Evolutionary conservation across 768 basidiomycete genomes (phyloP), one percentile per base, ranked within the genome.

Genomic region (Lactarius evosmus): DNA sequence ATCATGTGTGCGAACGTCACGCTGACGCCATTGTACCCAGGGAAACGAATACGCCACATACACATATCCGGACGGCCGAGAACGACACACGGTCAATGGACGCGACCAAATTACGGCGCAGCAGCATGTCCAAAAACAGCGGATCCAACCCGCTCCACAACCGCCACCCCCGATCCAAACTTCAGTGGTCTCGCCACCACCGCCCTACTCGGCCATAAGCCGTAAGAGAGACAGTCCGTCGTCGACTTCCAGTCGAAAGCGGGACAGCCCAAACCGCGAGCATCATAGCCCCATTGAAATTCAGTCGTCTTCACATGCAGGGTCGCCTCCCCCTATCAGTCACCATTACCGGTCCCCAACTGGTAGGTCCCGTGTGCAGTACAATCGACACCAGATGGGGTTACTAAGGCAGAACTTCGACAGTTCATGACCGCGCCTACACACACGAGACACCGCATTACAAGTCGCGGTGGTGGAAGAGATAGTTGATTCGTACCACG

Each of bases 11-110:
- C 59, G 49, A 36, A 36, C 58, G 60, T 33, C 58, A 58, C 46
- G 33, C 36, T 69, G n/a, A 70, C 55, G 36, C 55, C 56, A 60
- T 70, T 49, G 51, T 62, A 61, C 34, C 16, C 65, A 92, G 89
- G 90, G 90, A 3, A 89, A 89, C 67, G 87, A 89, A 69, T 87
- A 91, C 72, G 76, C 88, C 53, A 85, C 81, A 14, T 83, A 84
- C 57, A 84, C 79, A 8, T 82, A 81, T 61, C 82, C 85, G 6
- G 87, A 91, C 60, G 90, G 90, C 9, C 82, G 82, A 49, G 80
- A 88, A 70, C 75, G 84, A 2, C 79, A 80, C 69, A 86, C 83
- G 17, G 77, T 93, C 69, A 91, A 93, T 62, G 90, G 90, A 12
- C 72, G 88, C 33, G 79, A 82, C 12, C 81, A 80, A 44, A 59